Base-by-base conservation (phyloP, 371 early-diverging fungal genomes). In the Mucor circinelloides region DNA sequence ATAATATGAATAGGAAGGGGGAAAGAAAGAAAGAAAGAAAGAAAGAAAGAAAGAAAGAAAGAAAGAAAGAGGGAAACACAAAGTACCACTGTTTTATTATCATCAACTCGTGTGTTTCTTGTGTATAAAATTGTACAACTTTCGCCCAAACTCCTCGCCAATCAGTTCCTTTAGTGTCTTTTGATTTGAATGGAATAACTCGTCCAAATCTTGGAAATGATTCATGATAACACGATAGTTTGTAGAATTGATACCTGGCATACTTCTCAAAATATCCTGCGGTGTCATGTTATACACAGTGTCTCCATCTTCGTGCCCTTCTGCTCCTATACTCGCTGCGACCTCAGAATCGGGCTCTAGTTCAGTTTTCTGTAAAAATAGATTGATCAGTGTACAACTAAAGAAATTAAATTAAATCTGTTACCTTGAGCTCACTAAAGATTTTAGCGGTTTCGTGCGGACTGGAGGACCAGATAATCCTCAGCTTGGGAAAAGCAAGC, bases 391-490 rank as follows among this genome's bases (percentile, higher is more conserved):
- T 23, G 23, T 44, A 27, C 23, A 8, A 4, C 8, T 19, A 28
- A 42, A 9, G 27, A 42, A 9, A 17, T 55, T 42, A 44, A 58
- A 60, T 31, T 54, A 13, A 27, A 4, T 36, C 15, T 27, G 46
- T 58, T 74, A 91, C 92, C 87, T 98, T 97, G 58, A 98, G 79
- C 68, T 96, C 95, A 38, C 87, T 82, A 71, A 98, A 96, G 25
- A 97, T 89, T 32, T 90, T 87, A 0, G 95, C 96, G 0, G 96
- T 95, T 34, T 91, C 94, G 62, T 89, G 82, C 1, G 95, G 93
- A 70, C 91, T 91, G 10, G 91, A 81, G 15, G 96, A 95, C 99
- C 99, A 99, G 17, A 99, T 85, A 6, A 96, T 75, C 42, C 89
- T 79, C 60, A 99, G 66, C 25, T 90, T 91, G 0, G 96, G 95